Percentiles rank a stretch among this genome's conserved stretches.
phyloP scores from a whole-genome alignment of 257 asterid species.

The Handroanthus guayacan region DNA sequence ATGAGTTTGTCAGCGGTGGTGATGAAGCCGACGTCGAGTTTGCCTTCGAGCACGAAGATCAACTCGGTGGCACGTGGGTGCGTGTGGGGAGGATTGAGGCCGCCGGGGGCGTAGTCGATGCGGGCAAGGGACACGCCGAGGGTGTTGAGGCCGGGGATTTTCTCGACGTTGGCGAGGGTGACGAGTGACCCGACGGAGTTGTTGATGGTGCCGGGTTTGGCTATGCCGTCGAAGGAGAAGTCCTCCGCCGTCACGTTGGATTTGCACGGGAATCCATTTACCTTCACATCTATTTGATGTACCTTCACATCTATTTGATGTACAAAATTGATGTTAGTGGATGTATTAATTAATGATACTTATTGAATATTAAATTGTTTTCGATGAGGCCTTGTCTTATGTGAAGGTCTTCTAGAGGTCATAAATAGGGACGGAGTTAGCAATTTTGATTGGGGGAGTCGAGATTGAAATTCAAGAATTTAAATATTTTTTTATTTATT shows the following conservation, averaged over 20 bases:
- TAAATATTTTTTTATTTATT: too few species aligned
- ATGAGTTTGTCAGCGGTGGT: conserved; percentile 70
- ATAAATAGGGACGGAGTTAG: too few species aligned
- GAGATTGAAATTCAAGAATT: too few species aligned
- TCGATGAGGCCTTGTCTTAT: too few species aligned
- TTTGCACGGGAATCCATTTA: conserved; percentile 65
- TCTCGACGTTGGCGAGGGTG: conserved; percentile 63
- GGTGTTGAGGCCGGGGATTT: conserved; percentile 78
- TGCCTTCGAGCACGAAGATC: conserved; percentile 57
- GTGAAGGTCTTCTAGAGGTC: too few species aligned
- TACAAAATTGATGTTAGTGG: background rate
- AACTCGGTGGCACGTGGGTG: conserved; percentile 83
- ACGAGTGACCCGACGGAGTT: conserved; percentile 56
- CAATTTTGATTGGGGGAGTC: too few species aligned
- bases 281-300: conserved; percentile 48
- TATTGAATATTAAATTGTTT: background rate
- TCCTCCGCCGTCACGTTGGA: conserved; percentile 60
- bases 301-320: conserved; percentile 45
- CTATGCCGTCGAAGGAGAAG: conserved; percentile 57
- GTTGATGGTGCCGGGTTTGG: conserved; percentile 58
- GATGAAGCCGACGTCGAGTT: conserved; percentile 69
- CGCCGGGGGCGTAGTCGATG: conserved; percentile 77
- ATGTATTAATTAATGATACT: too few species aligned
- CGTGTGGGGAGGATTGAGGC: conserved; percentile 71
- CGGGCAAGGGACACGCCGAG: conserved; percentile 72